phyloP scores from a whole-genome alignment of 2,329 filamentous ascomycete species.

The Monosporascus sp. region DNA sequence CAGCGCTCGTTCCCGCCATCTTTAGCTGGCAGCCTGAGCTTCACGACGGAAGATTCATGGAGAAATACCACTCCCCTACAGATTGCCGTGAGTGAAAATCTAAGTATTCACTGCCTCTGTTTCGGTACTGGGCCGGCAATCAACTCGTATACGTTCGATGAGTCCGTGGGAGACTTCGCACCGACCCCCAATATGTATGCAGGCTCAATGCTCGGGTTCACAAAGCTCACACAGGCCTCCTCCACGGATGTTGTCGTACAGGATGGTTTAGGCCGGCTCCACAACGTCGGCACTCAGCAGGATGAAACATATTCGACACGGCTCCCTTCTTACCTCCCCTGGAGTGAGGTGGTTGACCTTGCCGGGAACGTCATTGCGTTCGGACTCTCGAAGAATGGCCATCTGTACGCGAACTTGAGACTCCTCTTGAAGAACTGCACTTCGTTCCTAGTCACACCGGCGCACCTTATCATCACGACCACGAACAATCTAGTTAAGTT shows the following conservation, averaged over 20 bases:
- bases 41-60: constrained; percentile 24
- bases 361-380: constrained; percentile 39
- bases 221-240: constrained; percentile 22
- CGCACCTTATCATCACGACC: constrained; percentile 87
- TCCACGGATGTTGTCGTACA: constrained; percentile 34
- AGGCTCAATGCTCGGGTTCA: constrained; percentile 25
- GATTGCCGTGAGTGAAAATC: constrained; percentile 23
- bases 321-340: constrained; percentile 45
- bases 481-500: constrained; percentile 92
- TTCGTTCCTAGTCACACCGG: constrained; percentile 75
- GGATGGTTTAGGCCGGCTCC: constrained; percentile 40
- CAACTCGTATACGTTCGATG: constrained; percentile 16
- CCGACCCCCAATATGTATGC: constrained; percentile 17
- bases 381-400: constrained; percentile 69
- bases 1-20: constrained; percentile 42
- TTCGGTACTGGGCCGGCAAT: constrained; percentile 18
- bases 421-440: constrained; percentile 82
- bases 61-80: constrained; percentile 22
- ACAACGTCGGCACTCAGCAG: constrained; percentile 28
- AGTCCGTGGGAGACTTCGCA: constrained; percentile 13
- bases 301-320: constrained; percentile 30
- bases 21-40: constrained; percentile 33
- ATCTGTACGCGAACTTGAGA: constrained; percentile 71
- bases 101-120: constrained; percentile 21
- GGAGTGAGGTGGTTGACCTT: constrained; percentile 42